phyloP scores from a whole-genome alignment of 179 eudicot species.

The Drosera spatulata region DNA sequence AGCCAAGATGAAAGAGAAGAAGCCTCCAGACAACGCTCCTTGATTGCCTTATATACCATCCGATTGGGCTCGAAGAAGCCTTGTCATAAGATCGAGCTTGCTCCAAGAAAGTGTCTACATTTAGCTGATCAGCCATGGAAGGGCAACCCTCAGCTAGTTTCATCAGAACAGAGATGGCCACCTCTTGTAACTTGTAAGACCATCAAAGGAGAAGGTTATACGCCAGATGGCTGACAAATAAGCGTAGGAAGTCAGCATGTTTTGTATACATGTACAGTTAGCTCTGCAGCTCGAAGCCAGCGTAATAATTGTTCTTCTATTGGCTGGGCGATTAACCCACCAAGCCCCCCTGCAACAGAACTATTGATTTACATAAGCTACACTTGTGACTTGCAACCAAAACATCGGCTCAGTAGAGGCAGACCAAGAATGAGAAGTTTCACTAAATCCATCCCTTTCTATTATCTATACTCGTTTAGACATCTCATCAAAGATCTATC shows the following conservation, averaged over 20 bases:
- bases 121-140: slow-evolving; percentile 86
- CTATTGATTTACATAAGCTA: neutral
- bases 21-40: neutral
- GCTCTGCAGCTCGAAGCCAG: slow-evolving; percentile 98
- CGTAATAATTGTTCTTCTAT: slow-evolving; percentile 88
- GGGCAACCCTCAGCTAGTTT: slow-evolving; percentile 98
- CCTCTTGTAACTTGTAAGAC: slow-evolving; percentile 65
- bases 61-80: slow-evolving; percentile 84
- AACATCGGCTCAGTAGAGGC: too few species aligned
- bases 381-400: too few species aligned
- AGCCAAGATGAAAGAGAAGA: too few species aligned
- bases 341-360: slow-evolving; percentile 51
- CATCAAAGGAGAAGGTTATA: slow-evolving; percentile 10
- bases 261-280: slow-evolving; percentile 40
- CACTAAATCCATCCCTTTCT: too few species aligned
- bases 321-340: slow-evolving; percentile 77
- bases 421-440: too few species aligned
- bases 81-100: slow-evolving; percentile 98
- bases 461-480: too few species aligned
- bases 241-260: neutral
- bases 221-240: neutral
- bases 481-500: too few species aligned
- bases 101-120: slow-evolving; percentile 93
- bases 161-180: slow-evolving; percentile 93
- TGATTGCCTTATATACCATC: slow-evolving; percentile 86